These are phyloP conservation scores for Boletus semigastroideus DNA, from an alignment of 1,284 basidiomycete species.

Conservation along the genomic window DNA sequence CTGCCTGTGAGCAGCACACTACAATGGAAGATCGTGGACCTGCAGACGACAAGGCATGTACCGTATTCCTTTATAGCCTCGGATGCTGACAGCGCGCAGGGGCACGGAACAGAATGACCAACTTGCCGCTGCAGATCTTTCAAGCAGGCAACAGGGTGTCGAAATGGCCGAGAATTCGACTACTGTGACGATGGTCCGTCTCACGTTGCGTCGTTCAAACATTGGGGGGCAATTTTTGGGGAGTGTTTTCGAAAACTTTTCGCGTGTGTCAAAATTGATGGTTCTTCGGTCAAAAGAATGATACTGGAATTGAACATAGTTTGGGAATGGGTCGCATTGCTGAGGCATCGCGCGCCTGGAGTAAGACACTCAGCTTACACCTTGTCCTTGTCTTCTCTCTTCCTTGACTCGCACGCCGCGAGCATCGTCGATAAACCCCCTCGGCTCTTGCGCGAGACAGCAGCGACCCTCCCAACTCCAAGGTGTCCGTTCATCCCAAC, in stretches of 20 bases:
- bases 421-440: background rate
- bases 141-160: background rate
- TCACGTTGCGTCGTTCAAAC: background rate
- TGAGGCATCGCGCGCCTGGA: constrained; percentile 24
- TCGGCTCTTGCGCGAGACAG: background rate
- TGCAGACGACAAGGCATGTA: constrained; percentile 5
- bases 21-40: background rate
- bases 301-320: constrained; percentile 18
- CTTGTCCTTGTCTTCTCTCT: constrained; percentile 4
- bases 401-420: background rate
- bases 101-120: constrained; percentile 1
- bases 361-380: constrained; percentile 1
- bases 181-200: constrained; percentile 7
- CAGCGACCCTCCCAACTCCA: background rate
- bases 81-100: constrained; percentile 2
- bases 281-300: background rate
- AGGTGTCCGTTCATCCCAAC: constrained; percentile 10
- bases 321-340: constrained; percentile 18
- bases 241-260: too few relatives aligned
- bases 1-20: background rate
- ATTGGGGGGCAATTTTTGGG: too few relatives aligned
- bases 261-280: too few relatives aligned
- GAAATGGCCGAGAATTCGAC: background rate
- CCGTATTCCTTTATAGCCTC: background rate
- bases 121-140: background rate